These are phyloP conservation scores for Amaranthus palmeri DNA, from an alignment of 148 eudicot species.

Conservation along the genomic window DNA sequence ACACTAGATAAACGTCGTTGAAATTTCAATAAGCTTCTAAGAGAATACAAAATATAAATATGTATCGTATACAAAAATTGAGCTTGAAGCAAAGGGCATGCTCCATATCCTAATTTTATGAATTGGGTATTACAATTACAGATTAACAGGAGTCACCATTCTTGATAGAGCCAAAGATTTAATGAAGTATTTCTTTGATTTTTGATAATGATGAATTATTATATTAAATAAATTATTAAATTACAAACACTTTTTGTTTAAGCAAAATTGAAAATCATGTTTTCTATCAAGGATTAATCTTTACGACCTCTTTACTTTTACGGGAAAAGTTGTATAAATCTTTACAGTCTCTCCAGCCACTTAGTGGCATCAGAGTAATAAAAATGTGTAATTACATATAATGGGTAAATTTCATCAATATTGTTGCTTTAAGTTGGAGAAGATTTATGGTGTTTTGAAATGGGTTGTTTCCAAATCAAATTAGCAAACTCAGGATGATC, in stretches of 20 bases:
- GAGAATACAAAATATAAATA: not conserved
- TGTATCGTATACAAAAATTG: too few relatives aligned
- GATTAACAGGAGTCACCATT: not conserved
- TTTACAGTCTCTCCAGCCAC: not conserved
- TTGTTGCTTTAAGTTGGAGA: conserved; percentile 7
- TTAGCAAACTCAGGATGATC: conserved; percentile 55
- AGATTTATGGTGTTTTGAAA: conserved; percentile 8
- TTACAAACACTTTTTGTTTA: too few relatives aligned
- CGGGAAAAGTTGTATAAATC: not conserved
- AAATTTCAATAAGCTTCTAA: not conserved
- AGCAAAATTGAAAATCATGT: too few relatives aligned
- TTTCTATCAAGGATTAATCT: too few relatives aligned
- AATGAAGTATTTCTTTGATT: too few relatives aligned
- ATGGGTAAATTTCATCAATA: not conserved
- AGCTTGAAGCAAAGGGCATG: too few relatives aligned
- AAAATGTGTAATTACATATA: not conserved
- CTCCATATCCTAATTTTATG: not conserved
- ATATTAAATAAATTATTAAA: too few relatives aligned
- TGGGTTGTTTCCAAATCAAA: conserved; percentile 34
- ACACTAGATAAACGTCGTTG: not conserved
- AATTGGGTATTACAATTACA: not conserved
- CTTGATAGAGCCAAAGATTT: too few relatives aligned
- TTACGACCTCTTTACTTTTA: too few relatives aligned
- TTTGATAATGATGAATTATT: too few relatives aligned
- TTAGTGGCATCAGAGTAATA: not conserved